Percentiles rank a stretch among this genome's conserved stretches.
Evolutionary conservation across 148 eudicot genomes (phyloP).

Genomic region (Chenopodium formosanum): DNA sequence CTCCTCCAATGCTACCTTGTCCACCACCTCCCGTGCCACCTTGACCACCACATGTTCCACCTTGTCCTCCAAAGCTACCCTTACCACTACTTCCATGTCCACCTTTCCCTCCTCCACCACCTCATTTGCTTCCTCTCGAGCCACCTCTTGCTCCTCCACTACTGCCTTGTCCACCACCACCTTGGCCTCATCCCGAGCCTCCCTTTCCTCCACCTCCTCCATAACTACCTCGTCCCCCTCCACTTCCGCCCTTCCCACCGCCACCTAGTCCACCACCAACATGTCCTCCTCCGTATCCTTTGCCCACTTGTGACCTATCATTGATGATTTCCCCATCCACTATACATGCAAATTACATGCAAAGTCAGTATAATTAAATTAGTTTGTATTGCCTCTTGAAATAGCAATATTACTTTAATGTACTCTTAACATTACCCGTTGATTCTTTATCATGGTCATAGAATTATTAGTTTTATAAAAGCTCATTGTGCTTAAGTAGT

Average conservation of each 20-base stretch:
- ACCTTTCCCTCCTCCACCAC: constrained; percentile 23
- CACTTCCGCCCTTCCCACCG: too few species aligned
- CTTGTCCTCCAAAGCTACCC: constrained; percentile 5
- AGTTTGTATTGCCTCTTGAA: too few species aligned
- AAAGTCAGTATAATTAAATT: too few species aligned
- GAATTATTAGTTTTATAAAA: too few species aligned
- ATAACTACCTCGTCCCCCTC: background rate
- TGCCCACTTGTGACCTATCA: constrained; percentile 5
- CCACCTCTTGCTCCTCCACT: background rate
- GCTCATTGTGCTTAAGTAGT: background rate
- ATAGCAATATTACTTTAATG: too few species aligned
- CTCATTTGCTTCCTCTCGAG: background rate
- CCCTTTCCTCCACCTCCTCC: background rate
- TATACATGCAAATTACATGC: background rate
- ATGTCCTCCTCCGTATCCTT: constrained; percentile 10
- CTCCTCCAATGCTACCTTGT: background rate
- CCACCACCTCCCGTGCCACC: background rate
- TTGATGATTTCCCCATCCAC: constrained; percentile 3
- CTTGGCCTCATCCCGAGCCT: background rate
- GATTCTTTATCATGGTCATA: too few species aligned
- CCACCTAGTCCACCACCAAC: constrained; percentile 9
- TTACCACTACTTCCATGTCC: constrained; percentile 22
- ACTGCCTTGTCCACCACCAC: background rate
- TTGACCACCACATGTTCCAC: background rate
- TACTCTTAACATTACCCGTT: too few species aligned